Evolutionary conservation across 495 filamentous ascomycete genomes (phyloP), one percentile per base, ranked within the genome.

Genomic region (Neurospora discreta): DNA sequence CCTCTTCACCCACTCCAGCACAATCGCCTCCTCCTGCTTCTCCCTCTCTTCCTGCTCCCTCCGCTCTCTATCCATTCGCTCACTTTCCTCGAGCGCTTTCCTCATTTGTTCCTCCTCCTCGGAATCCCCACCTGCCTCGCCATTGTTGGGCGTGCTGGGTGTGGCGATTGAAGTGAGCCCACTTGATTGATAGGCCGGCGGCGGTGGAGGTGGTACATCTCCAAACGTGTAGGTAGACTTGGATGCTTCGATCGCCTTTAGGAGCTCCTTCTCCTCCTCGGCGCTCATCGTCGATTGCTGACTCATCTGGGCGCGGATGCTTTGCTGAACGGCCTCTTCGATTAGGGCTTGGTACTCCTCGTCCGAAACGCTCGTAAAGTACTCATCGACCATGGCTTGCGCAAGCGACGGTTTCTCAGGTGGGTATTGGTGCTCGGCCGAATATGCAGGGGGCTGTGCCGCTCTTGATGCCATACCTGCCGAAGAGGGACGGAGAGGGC

Each of bases 1-100:
- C 80, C 87, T 89, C 82, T 89, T 92, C n/a, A 93, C 85, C 78
- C 91, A 92, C 73, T 92, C 89, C 77, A 94, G 76, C 36, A 94
- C 86, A 72, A 91, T 87, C 39, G 91, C 88, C 77, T 93, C 91
- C 79, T 93, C 92, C 0, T 84, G 86, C 74, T 77, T 84, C 33
- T 87, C 77, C 15, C 81, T 81, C 69, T 81, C 78, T 11, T 82
- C 52, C 68, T 84, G 78, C 44, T 79, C 78, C 3, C 80, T 69
- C 39, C 82, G 77, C 65, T 83, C 77, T 68, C 75, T 71, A 44
- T 82, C 79, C 38, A 73, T 81, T 18, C 74, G 74, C 73, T 83
- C 82, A 4, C 85, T 87, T 71, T 87, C 84, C 60, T 84, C 83
- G 33, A 89, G 73, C 4, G 81, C 85, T 40, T 78, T 78, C 4